Conservation (phyloP, 176 grass and related monocot genomes). For the Carex pumila region DNA sequence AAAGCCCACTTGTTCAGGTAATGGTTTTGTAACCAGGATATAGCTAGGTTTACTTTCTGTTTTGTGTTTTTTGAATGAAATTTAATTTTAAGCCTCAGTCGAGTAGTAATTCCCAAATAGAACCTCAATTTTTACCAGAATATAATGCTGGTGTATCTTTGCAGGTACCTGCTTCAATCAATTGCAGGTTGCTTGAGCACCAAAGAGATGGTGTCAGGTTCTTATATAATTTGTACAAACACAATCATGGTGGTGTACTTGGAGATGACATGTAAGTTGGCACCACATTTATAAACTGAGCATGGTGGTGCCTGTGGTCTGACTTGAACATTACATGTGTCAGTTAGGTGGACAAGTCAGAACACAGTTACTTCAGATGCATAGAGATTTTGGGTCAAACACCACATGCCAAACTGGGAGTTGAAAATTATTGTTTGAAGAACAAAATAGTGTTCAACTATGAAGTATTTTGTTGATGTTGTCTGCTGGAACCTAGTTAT, state of each 20-base stretch:
- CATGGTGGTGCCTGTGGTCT: not conserved
- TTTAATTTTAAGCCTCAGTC: not conserved
- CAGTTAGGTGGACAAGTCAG: not conserved
- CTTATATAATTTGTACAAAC: conserved; percentile 78
- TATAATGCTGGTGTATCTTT: conserved; percentile 13
- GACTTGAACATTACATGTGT: not conserved
- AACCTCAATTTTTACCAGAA: not conserved
- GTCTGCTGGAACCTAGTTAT: not conserved
- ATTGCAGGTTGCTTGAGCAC: conserved; percentile 71
- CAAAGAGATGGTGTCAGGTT: conserved; percentile 81
- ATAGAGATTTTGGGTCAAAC: not conserved
- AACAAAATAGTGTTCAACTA: not conserved
- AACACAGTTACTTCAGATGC: not conserved
- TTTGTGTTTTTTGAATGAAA: not conserved
- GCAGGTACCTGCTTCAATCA: conserved; percentile 85
- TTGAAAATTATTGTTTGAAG: not conserved
- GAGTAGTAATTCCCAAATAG: not conserved
- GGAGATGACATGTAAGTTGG: conserved; percentile 92
- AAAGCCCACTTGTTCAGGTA: conserved; percentile 64
- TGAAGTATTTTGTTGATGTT: not conserved
- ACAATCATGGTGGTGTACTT: conserved; percentile 88
- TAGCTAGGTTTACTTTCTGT: not conserved
- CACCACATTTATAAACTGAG: not conserved
- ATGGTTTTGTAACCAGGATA: not conserved
- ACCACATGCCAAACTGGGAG: not conserved